Percentiles rank a stretch among this genome's conserved stretches.
These are phyloP conservation scores for Schizothecium vesticola DNA, from an alignment of 495 filamentous ascomycete genomes.

Conservation along the genomic window DNA sequence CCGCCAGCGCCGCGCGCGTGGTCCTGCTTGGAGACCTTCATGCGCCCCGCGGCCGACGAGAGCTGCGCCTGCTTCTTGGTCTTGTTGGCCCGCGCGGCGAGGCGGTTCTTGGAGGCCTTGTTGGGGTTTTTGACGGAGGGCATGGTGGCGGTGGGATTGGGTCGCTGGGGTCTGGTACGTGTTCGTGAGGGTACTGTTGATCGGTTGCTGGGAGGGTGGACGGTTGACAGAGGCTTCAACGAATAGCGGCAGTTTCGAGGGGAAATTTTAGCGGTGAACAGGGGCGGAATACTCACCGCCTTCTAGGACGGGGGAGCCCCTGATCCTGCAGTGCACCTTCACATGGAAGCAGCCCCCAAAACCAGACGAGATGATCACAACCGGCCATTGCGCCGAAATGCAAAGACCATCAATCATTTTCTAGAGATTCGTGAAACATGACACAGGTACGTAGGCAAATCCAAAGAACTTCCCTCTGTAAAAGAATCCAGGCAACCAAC, in stretches of 20 bases:
- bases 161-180: not conserved
- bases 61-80: constrained; percentile 24
- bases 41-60: constrained; percentile 17
- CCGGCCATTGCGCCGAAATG: not conserved
- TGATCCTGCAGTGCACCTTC: not conserved
- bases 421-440: not conserved
- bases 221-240: not conserved
- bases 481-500: not conserved
- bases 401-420: not conserved
- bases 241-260: not conserved
- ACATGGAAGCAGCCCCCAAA: no score
- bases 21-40: constrained; percentile 30
- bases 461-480: not conserved
- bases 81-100: constrained; percentile 30
- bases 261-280: not conserved
- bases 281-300: not conserved
- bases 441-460: not conserved
- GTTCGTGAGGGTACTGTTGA: not conserved
- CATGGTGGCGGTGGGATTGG: constrained; percentile 23
- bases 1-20: constrained; percentile 31
- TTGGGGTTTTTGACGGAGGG: constrained; percentile 45
- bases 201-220: not conserved
- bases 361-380: no score
- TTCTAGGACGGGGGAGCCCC: not conserved
- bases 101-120: constrained; percentile 38